Evolutionary conservation across 768 basidiomycete species (phyloP), one percentile per base, ranked within the genome.

Genomic region (Hypholoma fasciculare): DNA sequence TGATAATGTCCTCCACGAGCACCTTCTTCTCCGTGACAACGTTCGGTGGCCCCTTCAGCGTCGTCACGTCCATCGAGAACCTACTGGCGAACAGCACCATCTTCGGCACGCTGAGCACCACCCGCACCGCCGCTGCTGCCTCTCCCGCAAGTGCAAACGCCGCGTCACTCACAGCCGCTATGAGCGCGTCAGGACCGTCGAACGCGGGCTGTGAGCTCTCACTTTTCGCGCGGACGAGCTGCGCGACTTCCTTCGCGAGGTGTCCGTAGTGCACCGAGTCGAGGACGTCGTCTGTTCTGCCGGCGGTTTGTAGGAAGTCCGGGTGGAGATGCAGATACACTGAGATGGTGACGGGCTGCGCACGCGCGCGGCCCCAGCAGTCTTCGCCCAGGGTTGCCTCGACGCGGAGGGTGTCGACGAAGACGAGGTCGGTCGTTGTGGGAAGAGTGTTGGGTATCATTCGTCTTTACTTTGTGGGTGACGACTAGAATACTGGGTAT

Each of bases 211-310:
- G 44, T 5, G 60, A 58, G 49, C 38, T 63, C 44, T 57, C 58
- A 38, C 16, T 57, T 59, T 57, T 70, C 50, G 6, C 72, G 64
- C 69, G 60, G 8, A 78, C 64, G 1, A 76, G 70, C 1, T 20
- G 58, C n/a, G 69, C 69, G 53, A 84, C 71, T 0, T 69, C 67
- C 63, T 87, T 87, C 20, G 80, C 73, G 27, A 90, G 77, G 26
- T 81, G 75, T 4, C 86, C 85, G 65, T 92, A 90, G 69, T 90
- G 82, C 6, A 91, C 71, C 0, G 85, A 84, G 57, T 86, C 77
- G 0, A 67, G 57, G 14, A 89, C 81, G 61, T 83, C 67, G 68
- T 88, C 86, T 0, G 78, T 74, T 23, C 62, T 51, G 0, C 79
- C 85, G 0, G 85, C 77, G 0, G 63, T 50, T 11, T 76, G 60